Evolutionary conservation across 768 basidiomycete genomes (phyloP).

Genomic region (Austroboletus festivus): DNA sequence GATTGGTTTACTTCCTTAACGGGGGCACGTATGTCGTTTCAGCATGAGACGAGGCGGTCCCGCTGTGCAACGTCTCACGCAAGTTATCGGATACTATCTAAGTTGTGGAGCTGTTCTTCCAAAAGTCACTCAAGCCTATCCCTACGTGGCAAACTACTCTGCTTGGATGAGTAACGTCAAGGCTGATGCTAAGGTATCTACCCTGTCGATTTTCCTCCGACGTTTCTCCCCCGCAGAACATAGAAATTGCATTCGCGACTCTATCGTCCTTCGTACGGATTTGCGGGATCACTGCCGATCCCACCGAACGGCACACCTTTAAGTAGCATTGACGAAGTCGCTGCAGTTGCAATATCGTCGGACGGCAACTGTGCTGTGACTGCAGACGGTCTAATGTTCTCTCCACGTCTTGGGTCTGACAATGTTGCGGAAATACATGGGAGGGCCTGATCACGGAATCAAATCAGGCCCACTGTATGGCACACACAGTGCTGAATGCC

Average conservation of each 20-base stretch:
- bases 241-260: too few relatives aligned
- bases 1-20: slow-evolving; percentile 8
- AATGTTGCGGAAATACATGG: slow-evolving; percentile 4
- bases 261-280: too few relatives aligned
- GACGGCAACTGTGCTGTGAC: slow-evolving; percentile 16
- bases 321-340: not conserved
- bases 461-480: not conserved
- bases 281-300: not conserved
- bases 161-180: not conserved
- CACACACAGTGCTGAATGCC: not conserved
- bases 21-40: slow-evolving; percentile 7
- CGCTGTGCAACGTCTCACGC: not conserved
- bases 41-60: slow-evolving; percentile 1
- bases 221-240: too few relatives aligned
- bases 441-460: slow-evolving; percentile 2
- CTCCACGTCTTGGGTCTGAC: slow-evolving; percentile 9
- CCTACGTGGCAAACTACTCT: slow-evolving; percentile 6
- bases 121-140: not conserved
- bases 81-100: slow-evolving; percentile 6
- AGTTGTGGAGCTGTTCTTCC: not conserved
- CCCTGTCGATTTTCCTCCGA: too few relatives aligned
- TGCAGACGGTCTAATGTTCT: slow-evolving; percentile 1
- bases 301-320: not conserved
- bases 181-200: too few relatives aligned
- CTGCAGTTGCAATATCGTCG: slow-evolving; percentile 15